phyloP scores from a whole-genome alignment of 1,284 basidiomycete species.

The Cryptococcus hybrid region DNA sequence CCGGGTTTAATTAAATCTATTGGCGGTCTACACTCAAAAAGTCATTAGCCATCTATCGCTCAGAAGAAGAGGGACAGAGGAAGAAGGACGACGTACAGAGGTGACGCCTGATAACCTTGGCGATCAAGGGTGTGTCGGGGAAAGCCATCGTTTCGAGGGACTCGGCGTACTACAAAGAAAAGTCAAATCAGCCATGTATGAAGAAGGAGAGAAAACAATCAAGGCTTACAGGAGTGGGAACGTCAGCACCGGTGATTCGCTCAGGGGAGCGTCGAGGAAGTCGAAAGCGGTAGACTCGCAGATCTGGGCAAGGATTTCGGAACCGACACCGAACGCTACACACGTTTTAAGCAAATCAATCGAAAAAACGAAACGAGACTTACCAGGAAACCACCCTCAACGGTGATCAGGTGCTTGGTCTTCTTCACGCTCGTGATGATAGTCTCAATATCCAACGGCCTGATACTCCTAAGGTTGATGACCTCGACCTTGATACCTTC shows the following conservation, averaged over 20 bases:
- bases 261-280: constrained; percentile 98
- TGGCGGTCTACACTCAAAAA: too few species aligned
- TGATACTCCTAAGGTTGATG: constrained; percentile 75
- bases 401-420: constrained; percentile 91
- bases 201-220: background rate
- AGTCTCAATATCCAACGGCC: constrained; percentile 95
- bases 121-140: constrained; percentile 82
- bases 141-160: constrained; percentile 86
- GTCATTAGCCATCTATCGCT: too few species aligned
- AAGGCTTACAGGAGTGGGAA: constrained; percentile 84
- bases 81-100: constrained; percentile 53
- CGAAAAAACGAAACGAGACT: constrained; percentile 2
- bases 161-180: constrained; percentile 68
- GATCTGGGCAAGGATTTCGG: constrained; percentile 95
- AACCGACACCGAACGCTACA: constrained; percentile 87
- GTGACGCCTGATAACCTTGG: constrained; percentile 87
- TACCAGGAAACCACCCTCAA: constrained; percentile 92
- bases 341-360: constrained; percentile 1
- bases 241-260: constrained; percentile 92
- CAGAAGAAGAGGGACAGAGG: too few species aligned
- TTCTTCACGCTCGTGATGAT: constrained; percentile 97
- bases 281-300: constrained; percentile 95
- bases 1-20: too few species aligned
- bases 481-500: constrained; percentile 94
- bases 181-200: background rate